Evolutionary conservation across 345 rosid species (phyloP), one percentile per base, ranked within the genome.

Genomic region (Passiflora organensis): DNA sequence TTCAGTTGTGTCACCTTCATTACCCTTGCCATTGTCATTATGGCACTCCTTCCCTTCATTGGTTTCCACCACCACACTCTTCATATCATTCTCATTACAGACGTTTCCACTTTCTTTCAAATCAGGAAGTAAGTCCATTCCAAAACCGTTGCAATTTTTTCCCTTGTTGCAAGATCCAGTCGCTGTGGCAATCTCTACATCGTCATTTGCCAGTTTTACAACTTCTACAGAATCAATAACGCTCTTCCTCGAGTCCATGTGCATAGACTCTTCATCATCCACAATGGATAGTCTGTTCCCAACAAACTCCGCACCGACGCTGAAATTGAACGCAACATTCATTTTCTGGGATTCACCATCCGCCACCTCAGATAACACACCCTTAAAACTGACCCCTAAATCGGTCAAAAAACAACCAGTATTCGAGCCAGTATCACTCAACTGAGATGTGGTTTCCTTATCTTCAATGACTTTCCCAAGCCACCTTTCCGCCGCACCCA

Each of bases 401-500:
- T 55, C 68, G 67, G 51, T 67, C 34, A 70, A 69, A 55, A 50
- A 9, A 44, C 60, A 73, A 46, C 48, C 47, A 32, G 64, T 38
- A 64, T 51, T 56, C 1, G 47, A 5, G 44, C 67, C 66, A 38
- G 51, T 51, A 51, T 6, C 47, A 23, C 43, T 44, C 2, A 22
- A 52, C 19, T 68, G 44, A 14, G 53, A 11, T 13, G 25, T 20
- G 0, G 18, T 48, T 6, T 54, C 21, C 44, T 47, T 45, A 22
- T 22, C 46, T 0, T 48, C 65, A 39, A 56, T 49, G 53, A 56
- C 10, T 9, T 53, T 68, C 48, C 64, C 75, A 63, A 80, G 58
- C 76, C 81, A 74, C 34, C 76, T 68, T 67, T 69, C 78, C 36
- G 78, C 48, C 4, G 74, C 62, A 65, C 65, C 74, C 42, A 84